These are phyloP conservation scores for Malassezia obtusa DNA, from an alignment of 1,284 basidiomycete species.

Conservation along the genomic window DNA sequence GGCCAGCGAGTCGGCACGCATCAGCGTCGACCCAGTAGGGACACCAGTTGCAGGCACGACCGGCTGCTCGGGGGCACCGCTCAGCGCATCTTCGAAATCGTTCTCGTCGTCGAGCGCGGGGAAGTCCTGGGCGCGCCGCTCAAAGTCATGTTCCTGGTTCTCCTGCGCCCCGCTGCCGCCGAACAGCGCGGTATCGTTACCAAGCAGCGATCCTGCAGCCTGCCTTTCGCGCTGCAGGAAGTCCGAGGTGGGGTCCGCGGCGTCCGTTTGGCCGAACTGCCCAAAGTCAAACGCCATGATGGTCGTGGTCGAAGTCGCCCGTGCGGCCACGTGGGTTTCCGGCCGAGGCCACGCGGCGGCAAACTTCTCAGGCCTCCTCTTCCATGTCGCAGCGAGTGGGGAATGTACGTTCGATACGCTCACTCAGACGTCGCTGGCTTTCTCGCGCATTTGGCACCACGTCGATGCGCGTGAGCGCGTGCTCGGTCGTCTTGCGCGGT, in stretches of 20 bases:
- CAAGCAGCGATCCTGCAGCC: constrained; percentile 38
- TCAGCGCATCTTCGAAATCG: constrained; percentile 5
- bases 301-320: background rate
- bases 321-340: background rate
- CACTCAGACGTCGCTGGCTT: constrained; percentile 76
- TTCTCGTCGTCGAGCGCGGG: constrained; percentile 50
- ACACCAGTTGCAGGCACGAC: background rate
- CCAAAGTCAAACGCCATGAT: constrained; percentile 23
- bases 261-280: constrained; percentile 5
- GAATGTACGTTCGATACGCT: constrained; percentile 10
- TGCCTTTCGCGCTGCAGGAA: constrained; percentile 42
- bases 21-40: background rate
- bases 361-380: background rate
- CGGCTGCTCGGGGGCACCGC: constrained; percentile 5
- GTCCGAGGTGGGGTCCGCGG: constrained; percentile 41
- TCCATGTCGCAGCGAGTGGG: constrained; percentile 18
- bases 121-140: constrained; percentile 56
- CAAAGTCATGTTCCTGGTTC: constrained; percentile 26
- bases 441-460: constrained; percentile 88
- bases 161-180: constrained; percentile 18
- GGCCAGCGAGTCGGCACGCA: background rate
- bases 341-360: background rate
- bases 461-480: constrained; percentile 81
- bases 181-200: constrained; percentile 33
- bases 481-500: constrained; percentile 81